These are phyloP conservation scores for Diaporthe helianthi DNA, from an alignment of 2,329 filamentous ascomycete species.

Conservation along the genomic window DNA sequence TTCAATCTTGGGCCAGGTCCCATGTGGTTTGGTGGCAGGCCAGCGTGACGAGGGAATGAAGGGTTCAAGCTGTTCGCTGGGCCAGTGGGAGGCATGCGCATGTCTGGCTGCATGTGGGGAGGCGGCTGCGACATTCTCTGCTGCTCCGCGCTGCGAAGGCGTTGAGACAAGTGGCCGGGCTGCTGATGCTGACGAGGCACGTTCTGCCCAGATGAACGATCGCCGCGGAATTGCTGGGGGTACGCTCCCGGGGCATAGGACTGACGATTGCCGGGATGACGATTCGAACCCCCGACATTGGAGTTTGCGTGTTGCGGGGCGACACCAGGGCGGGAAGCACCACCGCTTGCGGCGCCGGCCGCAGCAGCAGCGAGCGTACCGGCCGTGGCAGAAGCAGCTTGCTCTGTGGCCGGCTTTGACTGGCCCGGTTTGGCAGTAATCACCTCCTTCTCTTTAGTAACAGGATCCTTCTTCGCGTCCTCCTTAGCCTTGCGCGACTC, in stretches of 20 bases:
- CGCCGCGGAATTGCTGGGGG: slow-evolving; percentile 54
- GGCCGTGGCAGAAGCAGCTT: slow-evolving; percentile 33
- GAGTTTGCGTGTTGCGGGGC: slow-evolving; percentile 40
- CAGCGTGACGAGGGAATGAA: slow-evolving; percentile 60
- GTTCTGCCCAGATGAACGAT: slow-evolving; percentile 48
- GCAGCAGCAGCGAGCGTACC: slow-evolving; percentile 18
- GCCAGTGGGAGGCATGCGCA: slow-evolving; percentile 76
- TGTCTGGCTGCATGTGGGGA: slow-evolving; percentile 64
- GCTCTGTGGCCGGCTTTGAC: slow-evolving; percentile 44
- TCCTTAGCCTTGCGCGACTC: slow-evolving; percentile 50
- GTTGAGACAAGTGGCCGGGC: slow-evolving; percentile 54
- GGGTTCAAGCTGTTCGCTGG: slow-evolving; percentile 66
- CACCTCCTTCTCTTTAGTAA: slow-evolving; percentile 61
- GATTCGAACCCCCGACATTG: slow-evolving; percentile 44
- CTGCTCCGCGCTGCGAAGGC: slow-evolving; percentile 53
- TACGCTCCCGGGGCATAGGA: slow-evolving; percentile 57
- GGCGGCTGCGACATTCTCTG: slow-evolving; percentile 53
- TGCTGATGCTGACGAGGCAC: slow-evolving; percentile 46
- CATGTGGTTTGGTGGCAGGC: slow-evolving; percentile 56
- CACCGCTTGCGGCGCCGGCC: slow-evolving; percentile 41
- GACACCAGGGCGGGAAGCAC: slow-evolving; percentile 40
- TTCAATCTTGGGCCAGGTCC: slow-evolving; percentile 62
- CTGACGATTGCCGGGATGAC: slow-evolving; percentile 57
- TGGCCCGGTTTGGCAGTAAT: slow-evolving; percentile 53
- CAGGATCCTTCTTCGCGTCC: slow-evolving; percentile 48